A percentile compares a stretch with the other conserved stretches of the same genome.
Conservation (phyloP, 805 yeast species). For the Zygosaccharomyces pseudorouxii region DNA sequence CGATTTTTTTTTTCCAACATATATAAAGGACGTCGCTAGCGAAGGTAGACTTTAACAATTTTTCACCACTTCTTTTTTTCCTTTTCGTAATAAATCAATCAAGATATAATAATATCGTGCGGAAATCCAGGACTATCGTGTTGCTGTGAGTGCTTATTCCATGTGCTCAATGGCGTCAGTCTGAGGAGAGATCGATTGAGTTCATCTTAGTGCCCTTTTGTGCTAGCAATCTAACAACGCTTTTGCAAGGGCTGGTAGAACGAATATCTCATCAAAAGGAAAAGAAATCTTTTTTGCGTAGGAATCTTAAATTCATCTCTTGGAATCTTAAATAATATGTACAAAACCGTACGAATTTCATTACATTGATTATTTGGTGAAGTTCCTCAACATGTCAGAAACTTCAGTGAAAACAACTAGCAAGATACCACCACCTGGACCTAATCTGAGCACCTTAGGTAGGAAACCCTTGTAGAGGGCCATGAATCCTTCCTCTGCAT, state of each 20-base stretch:
- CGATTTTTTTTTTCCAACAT: conserved; percentile 11
- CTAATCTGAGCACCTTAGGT: conserved; percentile 94
- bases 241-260: conserved; percentile 63
- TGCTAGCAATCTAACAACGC: conserved; percentile 17
- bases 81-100: conserved; percentile 20
- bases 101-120: conserved; percentile 45
- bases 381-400: conserved; percentile 83
- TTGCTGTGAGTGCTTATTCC: conserved; percentile 41
- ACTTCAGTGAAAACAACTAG: conserved; percentile 93
- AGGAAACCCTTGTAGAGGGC: conserved; percentile 94
- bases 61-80: not conserved
- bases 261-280: conserved; percentile 40
- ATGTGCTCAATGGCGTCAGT: conserved; percentile 3
- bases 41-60: not conserved
- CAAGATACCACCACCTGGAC: conserved; percentile 99
- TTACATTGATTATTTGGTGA: conserved; percentile 8
- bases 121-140: conserved; percentile 78
- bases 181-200: conserved; percentile 53
- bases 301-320: not conserved
- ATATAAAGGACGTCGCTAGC: conserved; percentile 5
- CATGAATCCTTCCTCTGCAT: conserved; percentile 80
- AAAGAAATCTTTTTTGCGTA: too few relatives aligned
- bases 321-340: not conserved
- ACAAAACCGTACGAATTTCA: not conserved
- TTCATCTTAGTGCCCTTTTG: conserved; percentile 69